These are phyloP conservation scores for Centella asiatica DNA, from an alignment of 129 eudicot species.

Conservation along the genomic window DNA sequence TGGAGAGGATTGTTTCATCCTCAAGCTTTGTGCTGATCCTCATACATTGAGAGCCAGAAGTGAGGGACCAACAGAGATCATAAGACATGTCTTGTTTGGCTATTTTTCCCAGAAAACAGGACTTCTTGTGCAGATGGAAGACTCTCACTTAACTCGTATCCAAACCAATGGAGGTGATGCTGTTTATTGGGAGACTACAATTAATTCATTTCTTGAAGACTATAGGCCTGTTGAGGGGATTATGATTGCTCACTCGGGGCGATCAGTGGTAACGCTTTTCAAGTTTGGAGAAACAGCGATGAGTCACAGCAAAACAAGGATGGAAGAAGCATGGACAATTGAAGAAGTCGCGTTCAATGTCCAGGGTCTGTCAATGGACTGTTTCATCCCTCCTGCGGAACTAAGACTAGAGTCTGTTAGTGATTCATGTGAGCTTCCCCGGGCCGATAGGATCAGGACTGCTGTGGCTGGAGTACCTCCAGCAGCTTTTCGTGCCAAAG, in stretches of 20 bases:
- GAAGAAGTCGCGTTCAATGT: constrained; percentile 95
- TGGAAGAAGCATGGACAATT: constrained; percentile 94
- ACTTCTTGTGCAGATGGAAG: constrained; percentile 70
- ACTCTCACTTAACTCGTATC: constrained; percentile 85
- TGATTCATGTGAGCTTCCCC: constrained; percentile 54
- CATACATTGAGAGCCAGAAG: constrained; percentile 74
- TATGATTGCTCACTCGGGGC: constrained; percentile 92
- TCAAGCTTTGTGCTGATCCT: constrained; percentile 82
- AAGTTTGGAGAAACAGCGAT: constrained; percentile 88
- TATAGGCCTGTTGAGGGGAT: constrained; percentile 87
- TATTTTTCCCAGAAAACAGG: constrained; percentile 93
- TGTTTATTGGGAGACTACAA: constrained; percentile 96
- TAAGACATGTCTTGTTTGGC: constrained; percentile 81
- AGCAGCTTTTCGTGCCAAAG: constrained; percentile 63
- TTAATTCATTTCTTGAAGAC: constrained; percentile 81
- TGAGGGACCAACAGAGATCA: constrained; percentile 96
- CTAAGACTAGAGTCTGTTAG: constrained; percentile 41
- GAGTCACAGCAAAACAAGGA: constrained; percentile 93
- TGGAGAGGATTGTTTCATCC: constrained; percentile 87
- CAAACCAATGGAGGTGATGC: constrained; percentile 87
- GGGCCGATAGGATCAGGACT: constrained; percentile 48
- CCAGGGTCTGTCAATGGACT: constrained; percentile 72
- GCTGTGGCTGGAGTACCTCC: constrained; percentile 48
- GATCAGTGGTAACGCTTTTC: constrained; percentile 89
- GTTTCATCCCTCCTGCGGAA: constrained; percentile 94